Base-by-base conservation (phyloP, 1,284 basidiomycete genomes). In the Ustilago crameri region DNA sequence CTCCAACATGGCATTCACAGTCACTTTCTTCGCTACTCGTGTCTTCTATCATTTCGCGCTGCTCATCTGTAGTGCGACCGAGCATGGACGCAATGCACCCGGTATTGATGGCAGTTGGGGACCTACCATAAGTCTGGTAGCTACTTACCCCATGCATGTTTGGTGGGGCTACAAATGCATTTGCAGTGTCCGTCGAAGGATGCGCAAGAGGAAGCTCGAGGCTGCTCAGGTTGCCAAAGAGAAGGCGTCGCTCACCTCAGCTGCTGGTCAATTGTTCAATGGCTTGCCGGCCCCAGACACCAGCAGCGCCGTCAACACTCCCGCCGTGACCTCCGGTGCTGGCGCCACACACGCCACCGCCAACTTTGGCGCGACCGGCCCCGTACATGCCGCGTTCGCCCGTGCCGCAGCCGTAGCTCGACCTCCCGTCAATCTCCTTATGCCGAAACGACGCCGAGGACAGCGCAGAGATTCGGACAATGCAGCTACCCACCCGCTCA, bases 151-250 rank as follows among this genome's bases (percentile, higher is more conserved):
- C 2, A 83, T 83, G 81, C 81, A 83, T 48, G 49, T 80, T 4
- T 78, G 76, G 56, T 83, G 81, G 81, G 79, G 78, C 5, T 81
- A 79, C 75, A 83, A 83, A 65, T 76, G 76, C 50, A 68, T 82
- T 35, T 71, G 74, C 49, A 75, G 75, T 27, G 64, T 82, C 10
- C 71, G 70, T 15, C 67, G 78, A 9, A 63, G 81, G n/a, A 78
- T 80, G 76, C 44, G 56, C 52, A 82, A 80, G 70, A 70, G 76
- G 27, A 72, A 62, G 48, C 59, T 74, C 26, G 78, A 74, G 41
- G 71, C 68, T 9, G 67, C 59, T 5, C 60, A 72, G 49, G 64
- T 75, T 40, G 69, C 60, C 26, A 58, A 58, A 43, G 62, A 71
- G 47, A 62, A 64, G 47, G 69, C 68, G 3, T 69, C 70, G 17